Evolutionary conservation across 805 yeast genomes (phyloP).

Genomic region (Hermanozyma aechmeae): DNA sequence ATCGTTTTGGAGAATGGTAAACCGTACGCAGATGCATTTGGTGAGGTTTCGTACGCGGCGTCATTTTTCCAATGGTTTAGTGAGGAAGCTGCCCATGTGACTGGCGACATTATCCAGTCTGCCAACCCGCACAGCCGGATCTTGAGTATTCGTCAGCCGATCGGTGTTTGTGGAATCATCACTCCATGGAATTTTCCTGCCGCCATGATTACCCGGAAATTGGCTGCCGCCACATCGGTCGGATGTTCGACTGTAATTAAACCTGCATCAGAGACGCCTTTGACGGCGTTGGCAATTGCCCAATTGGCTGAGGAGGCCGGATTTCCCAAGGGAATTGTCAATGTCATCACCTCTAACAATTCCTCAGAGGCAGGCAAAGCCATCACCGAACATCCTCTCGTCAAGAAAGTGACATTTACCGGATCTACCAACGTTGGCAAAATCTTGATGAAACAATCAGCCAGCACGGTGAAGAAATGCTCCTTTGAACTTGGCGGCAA

Average conservation of each 20-base stretch:
- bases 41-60: constrained; percentile 60
- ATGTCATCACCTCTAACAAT: constrained; percentile 39
- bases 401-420: constrained; percentile 11
- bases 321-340: constrained; percentile 60
- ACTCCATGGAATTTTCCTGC: constrained; percentile 85
- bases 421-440: constrained; percentile 14
- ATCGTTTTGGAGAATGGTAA: constrained; percentile 70
- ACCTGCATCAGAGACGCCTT: constrained; percentile 73
- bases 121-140: constrained; percentile 40
- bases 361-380: constrained; percentile 41
- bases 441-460: constrained; percentile 10
- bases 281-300: constrained; percentile 62
- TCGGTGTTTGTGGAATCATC: constrained; percentile 71
- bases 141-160: constrained; percentile 58
- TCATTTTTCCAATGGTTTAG: constrained; percentile 87
- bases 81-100: constrained; percentile 65
- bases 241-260: constrained; percentile 73
- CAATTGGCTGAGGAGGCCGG: constrained; percentile 57
- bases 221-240: constrained; percentile 71
- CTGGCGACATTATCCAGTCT: constrained; percentile 61
- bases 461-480: constrained; percentile 10
- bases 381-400: constrained; percentile 29
- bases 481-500: constrained; percentile 13
- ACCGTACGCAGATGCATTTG: constrained; percentile 59
- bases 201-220: constrained; percentile 68